Evolutionary conservation across 192 early-diverging fungal genomes (phyloP), one percentile per base, ranked within the genome.

Genomic region (Entomortierella lignicola): DNA sequence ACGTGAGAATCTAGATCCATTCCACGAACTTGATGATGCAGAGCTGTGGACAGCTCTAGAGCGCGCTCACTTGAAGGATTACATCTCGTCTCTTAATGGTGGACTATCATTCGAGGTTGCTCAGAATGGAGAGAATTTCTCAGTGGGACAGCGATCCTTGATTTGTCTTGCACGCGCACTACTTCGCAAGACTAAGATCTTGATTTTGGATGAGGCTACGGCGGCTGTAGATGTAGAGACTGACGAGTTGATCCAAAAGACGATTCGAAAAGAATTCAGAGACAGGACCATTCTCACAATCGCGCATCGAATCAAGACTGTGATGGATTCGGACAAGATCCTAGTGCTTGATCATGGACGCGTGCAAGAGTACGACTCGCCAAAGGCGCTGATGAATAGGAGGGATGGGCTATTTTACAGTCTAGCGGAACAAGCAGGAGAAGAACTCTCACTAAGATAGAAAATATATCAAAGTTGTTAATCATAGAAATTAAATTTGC

Each of bases 301-400:
- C 72, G 97, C 97, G 5, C 97, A 99, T 63, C 87, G 96, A n/a
- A 63, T 96, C 53, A 86, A 89, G 66, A 95, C 95, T 0, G 87
- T 97, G 11, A 92, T 93, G 59, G 92, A 91, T 61, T 96, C 93
- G 55, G 94, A 97, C 82, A 81, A 87, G 23, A 89, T 97, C 8
- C 42, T 95, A 18, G 94, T 94, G 20, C 13, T 83, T 41, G 79
- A 87, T 11, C 21, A 60, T 10, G 86, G 86, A 5, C 43, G 37
- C 10, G 52, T 87, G 4, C 65, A 63, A 10, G 89, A 92, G 71
- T 87, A 52, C 51, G 90, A 88, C 0, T 17, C 79, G 1, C 90
- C 90, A 8, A 56, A 53, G 8, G 79, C 74, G 51, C 61, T 91
- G 57, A 62, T 91, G 47, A 47, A 27, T 39, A 83, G 85, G 23